Base-by-base conservation (phyloP, 75 land plant genomes). In the Gnetum montanum region DNA sequence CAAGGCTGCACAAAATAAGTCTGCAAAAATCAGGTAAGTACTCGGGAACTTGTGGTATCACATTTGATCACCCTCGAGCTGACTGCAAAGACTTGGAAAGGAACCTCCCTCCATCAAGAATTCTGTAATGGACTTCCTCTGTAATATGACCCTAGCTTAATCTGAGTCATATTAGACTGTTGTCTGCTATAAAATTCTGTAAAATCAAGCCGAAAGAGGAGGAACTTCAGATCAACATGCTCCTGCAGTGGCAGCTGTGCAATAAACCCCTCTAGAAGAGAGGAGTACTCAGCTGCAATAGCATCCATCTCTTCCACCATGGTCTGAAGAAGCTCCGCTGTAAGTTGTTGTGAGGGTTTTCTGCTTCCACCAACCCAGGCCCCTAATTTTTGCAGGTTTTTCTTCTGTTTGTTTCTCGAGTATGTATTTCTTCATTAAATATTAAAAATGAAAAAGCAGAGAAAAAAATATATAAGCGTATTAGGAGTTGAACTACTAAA, bases 221-320 rank as follows among this genome's bases (percentile, higher is more conserved):
- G 83, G 70, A 90, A 95, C 68, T 95, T 95, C 75, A 95, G 70
- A 60, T 95, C 99, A 34, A 95, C 81, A 67, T 90, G 92, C 59
- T 86, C 93, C 52, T 94, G 91, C 30, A 86, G 62, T 4, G 99
- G 97, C 53, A 95, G 61, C 70, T 84, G 86, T 30, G 88, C 76
- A 65, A 95, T 72, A 55, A 95, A 95, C 7, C 77, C 88, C 54
- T 81, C 81, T 10, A 95, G 72, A 54, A 84, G 46, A 40, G 81
- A 68, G 31, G 88, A 86, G 59, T 95, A 86, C 41, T 90, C 93
- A 27, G 69, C 81, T 8, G 89, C 83, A 50, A 86, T 72, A 36
- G 63, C 70, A 38, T 80, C 93, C 74, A 95, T 72, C 28, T 95
- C 99, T 50, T 72, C 85, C 40, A 75, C 84, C 74, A 90, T 84